Conservation (phyloP, 805 yeast species). For the Sugiyamaella valdiviana region DNA sequence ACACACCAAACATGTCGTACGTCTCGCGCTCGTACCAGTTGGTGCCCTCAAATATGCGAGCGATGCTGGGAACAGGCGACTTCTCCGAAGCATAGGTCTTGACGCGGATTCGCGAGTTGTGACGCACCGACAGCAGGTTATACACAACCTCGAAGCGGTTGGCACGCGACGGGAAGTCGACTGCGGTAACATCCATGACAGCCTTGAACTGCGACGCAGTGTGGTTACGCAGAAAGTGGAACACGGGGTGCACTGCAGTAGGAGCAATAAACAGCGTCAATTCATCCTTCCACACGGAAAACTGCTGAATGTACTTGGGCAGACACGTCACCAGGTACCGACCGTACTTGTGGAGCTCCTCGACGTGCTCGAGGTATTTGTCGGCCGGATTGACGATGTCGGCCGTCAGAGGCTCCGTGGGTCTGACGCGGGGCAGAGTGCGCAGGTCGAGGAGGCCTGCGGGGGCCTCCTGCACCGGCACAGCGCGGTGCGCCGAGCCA, state of each 20-base stretch:
- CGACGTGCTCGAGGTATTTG: conserved; percentile 56
- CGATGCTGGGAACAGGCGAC: conserved; percentile 71
- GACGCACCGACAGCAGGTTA: conserved; percentile 71
- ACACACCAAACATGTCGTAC: conserved; percentile 79
- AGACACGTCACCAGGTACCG: conserved; percentile 66
- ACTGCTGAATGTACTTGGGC: conserved; percentile 79
- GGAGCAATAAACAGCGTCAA: conserved; percentile 72
- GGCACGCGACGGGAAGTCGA: conserved; percentile 75
- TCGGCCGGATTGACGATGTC: conserved; percentile 68
- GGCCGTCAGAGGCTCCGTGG: conserved; percentile 17
- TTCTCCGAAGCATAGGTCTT: conserved; percentile 84
- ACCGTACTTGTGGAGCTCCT: conserved; percentile 76
- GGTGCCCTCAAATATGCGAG: conserved; percentile 69
- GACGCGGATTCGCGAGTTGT: conserved; percentile 80
- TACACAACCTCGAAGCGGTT: conserved; percentile 85
- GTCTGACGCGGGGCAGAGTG: conserved; percentile 28
- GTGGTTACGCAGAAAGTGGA: conserved; percentile 67
- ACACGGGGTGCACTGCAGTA: conserved; percentile 62
- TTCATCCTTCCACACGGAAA: conserved; percentile 88
- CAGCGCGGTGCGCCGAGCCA: background rate
- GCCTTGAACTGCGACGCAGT: conserved; percentile 75
- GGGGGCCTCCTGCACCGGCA: conserved; percentile 20
- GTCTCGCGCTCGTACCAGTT: conserved; percentile 91
- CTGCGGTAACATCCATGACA: conserved; percentile 78
- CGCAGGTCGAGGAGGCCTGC: conserved; percentile 30